Conservation (phyloP, 352 stramenopile species). For the Globisporangium nunn region DNA sequence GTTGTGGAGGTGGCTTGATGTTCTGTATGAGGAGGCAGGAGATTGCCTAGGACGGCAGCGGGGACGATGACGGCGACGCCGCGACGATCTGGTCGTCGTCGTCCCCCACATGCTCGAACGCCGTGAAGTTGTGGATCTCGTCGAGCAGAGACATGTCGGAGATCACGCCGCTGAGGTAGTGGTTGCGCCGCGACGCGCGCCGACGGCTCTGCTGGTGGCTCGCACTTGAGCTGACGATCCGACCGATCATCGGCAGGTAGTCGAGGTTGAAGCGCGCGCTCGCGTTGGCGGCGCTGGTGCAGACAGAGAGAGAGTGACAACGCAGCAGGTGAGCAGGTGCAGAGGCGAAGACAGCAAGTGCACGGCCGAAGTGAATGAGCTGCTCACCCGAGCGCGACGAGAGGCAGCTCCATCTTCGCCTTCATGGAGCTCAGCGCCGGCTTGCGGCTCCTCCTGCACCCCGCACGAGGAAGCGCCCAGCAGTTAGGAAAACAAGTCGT, state of each 20-base stretch:
- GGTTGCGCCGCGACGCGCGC: slow-evolving; percentile 56
- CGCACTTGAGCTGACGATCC: slow-evolving; percentile 36
- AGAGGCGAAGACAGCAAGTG: neutral
- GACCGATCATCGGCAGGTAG: slow-evolving; percentile 65
- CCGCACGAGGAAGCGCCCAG: neutral
- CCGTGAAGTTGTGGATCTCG: slow-evolving; percentile 42
- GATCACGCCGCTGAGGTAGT: slow-evolving; percentile 73
- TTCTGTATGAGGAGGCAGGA: neutral
- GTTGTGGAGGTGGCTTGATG: neutral
- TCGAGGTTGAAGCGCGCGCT: slow-evolving; percentile 45
- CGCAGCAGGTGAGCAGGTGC: slow-evolving; percentile 2
- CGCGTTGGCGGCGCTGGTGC: slow-evolving; percentile 16
- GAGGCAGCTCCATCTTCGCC: slow-evolving; percentile 41
- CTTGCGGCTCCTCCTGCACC: slow-evolving; percentile 10
- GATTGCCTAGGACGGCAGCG: slow-evolving; percentile 9
- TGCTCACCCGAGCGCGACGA: slow-evolving; percentile 34
- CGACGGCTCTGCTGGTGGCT: slow-evolving; percentile 50
- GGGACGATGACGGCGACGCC: slow-evolving; percentile 32
- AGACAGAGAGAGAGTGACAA: neutral
- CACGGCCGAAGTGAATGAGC: too few relatives aligned
- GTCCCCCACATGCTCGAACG: slow-evolving; percentile 18
- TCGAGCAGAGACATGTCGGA: slow-evolving; percentile 62
- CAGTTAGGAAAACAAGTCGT: neutral
- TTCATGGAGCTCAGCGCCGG: slow-evolving; percentile 10
- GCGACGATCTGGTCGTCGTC: slow-evolving; percentile 44